Base-by-base conservation (phyloP, 169 alveolate species). In the Fabrea salina region DNA sequence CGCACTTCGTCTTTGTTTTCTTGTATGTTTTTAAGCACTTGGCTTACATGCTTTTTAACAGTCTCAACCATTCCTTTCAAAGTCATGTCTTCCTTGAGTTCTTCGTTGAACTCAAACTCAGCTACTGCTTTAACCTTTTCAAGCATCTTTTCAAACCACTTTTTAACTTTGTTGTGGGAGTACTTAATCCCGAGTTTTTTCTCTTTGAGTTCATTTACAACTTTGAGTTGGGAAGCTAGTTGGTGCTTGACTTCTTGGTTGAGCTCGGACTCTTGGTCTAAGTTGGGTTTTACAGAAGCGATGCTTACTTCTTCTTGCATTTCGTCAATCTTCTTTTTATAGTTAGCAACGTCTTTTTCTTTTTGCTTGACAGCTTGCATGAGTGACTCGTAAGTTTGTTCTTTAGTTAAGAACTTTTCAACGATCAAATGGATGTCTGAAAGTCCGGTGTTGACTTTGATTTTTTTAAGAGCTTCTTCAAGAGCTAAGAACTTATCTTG, bases 391-490 rank as follows among this genome's bases (percentile, higher is more conserved):
- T 86, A 86, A 33, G 92, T 83, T 56, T 86, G 83, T 64, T 86
- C 92, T 80, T 82, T 83, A n/a, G 92, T 86, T n/a, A 86, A 43
- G 81, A 86, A 86, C 19, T 80, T 86, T 13, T 86, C 81, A 1
- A 86, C 90, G 8, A 86, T 83, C 0, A 64, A 76, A 13, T 75
- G 41, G 3, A 86, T 84, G 56, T 86, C 92, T 49, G 87, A 37
- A 25, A 80, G 19, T 8, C 90, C 92, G 30, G 92, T 86, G 3
- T 87, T 81, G 4, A 85, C 72, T 68, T 86, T 79, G 19, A 86
- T 83, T 19, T 49, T 54, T 43, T 86, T 59, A 64, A 79, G 83
- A 11, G 92, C 92, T n/a, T 79, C 88, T 57, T 86, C 92, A 50
- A 83, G 61, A 30, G 22, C 53, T 32, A 70, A 27, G 1, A 86